Percentiles rank a stretch among this genome's conserved stretches.
Evolutionary conservation across 495 filamentous ascomycete species (phyloP).

Genomic region (Clohesyomyces aquaticus): DNA sequence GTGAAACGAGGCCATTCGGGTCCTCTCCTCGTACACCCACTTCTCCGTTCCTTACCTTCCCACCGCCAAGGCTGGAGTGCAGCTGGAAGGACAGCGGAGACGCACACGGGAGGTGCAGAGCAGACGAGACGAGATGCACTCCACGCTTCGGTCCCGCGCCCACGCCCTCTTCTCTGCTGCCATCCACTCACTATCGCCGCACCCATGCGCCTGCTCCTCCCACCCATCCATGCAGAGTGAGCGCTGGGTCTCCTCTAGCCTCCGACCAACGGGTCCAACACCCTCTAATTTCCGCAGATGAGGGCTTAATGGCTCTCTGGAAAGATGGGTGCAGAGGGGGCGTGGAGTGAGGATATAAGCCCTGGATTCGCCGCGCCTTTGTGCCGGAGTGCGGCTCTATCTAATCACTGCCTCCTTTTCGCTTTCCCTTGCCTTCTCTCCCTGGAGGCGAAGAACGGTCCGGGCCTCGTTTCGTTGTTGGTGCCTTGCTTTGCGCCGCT

Average conservation of each 20-base stretch:
- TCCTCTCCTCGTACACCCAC: conserved; percentile 20
- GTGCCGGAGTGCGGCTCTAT: too few species aligned
- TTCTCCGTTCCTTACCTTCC: conserved; percentile 8
- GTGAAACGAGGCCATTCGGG: conserved; percentile 9
- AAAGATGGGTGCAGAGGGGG: background rate
- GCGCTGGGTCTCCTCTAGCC: too few species aligned
- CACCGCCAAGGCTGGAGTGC: conserved; percentile 25
- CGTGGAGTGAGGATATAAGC: conserved; percentile 31
- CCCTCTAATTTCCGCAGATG: background rate
- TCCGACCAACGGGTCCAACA: background rate
- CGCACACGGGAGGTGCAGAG: too few species aligned
- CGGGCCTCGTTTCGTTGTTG: conserved; percentile 5
- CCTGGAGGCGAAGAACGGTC: too few species aligned
- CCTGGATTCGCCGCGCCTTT: conserved; percentile 16
- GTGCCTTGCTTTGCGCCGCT: background rate
- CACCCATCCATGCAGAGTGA: background rate
- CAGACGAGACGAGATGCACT: too few species aligned
- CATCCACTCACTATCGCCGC: background rate
- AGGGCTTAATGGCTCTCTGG: background rate
- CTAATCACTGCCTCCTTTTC: background rate
- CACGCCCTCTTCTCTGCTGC: background rate
- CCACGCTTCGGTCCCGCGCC: conserved; percentile 10
- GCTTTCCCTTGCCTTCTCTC: background rate
- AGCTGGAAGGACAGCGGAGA: background rate
- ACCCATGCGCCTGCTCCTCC: background rate